Conservation (phyloP, 345 rosid species). For the Gossypium australe region DNA sequence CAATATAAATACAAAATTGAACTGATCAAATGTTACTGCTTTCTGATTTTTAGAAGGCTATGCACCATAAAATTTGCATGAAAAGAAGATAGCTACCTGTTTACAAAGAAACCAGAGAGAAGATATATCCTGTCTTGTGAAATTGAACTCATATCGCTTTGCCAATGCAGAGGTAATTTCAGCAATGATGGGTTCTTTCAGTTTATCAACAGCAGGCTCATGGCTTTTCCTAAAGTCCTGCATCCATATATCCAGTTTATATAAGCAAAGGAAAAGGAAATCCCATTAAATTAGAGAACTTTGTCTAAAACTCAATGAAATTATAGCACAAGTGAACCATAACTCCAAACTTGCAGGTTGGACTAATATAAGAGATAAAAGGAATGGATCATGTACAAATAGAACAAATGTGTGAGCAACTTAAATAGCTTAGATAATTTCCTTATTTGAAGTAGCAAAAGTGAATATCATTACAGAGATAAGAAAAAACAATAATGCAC, state of each 20-base stretch:
- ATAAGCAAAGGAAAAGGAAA: constrained; percentile 6
- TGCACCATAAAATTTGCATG: background rate
- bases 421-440: background rate
- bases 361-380: background rate
- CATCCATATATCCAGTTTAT: constrained; percentile 13
- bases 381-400: background rate
- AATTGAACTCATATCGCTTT: constrained; percentile 49
- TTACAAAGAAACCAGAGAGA: constrained; percentile 95
- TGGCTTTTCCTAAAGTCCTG: constrained; percentile 55
- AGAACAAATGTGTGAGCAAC: background rate
- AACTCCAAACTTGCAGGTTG: background rate
- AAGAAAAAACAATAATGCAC: background rate
- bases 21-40: background rate
- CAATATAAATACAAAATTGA: background rate
- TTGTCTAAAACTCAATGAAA: background rate
- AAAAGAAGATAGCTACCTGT: constrained; percentile 46
- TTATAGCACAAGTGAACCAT: background rate
- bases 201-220: constrained; percentile 67
- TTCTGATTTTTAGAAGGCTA: background rate
- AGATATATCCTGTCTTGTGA: constrained; percentile 68
- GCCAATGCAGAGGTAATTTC: constrained; percentile 62
- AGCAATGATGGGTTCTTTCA: constrained; percentile 76
- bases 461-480: background rate
- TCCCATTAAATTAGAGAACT: background rate
- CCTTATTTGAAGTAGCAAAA: background rate